These are phyloP conservation scores for Backusella tarrabulga DNA, from an alignment of 192 early-diverging fungal genomes.

Conservation along the genomic window DNA sequence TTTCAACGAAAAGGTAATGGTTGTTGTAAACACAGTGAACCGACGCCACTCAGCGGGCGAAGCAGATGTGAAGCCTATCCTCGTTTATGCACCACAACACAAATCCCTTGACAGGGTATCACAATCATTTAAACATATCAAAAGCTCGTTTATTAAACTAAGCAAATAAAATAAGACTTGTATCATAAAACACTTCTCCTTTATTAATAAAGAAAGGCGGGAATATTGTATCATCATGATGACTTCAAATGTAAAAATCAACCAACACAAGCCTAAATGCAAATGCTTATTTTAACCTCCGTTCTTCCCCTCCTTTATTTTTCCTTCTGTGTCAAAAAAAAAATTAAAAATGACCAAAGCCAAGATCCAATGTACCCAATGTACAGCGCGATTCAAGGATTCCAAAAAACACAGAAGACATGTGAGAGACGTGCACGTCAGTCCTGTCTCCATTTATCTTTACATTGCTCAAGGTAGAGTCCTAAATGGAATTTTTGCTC, in stretches of 20 bases:
- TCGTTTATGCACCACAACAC: background rate
- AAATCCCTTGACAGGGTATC: background rate
- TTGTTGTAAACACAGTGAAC: background rate
- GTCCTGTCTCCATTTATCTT: background rate
- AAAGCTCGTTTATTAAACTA: background rate
- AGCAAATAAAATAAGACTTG: background rate
- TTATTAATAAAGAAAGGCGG: background rate
- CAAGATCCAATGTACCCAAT: background rate
- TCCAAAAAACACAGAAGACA: background rate
- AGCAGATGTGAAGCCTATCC: background rate
- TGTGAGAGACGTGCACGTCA: background rate
- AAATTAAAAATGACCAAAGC: no score
- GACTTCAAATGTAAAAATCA: background rate
- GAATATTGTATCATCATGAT: background rate
- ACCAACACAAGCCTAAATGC: background rate
- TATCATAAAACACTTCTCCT: background rate
- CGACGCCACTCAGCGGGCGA: background rate
- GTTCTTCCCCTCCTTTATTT: no score
- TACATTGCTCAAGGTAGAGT: background rate
- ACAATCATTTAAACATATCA: background rate
- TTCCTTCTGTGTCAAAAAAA: background rate
- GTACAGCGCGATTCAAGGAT: background rate
- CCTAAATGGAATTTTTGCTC: no score
- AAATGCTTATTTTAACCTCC: background rate
- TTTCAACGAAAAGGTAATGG: conserved; percentile 3